Conservation (phyloP, 176 grass and related monocot species). For the Poa annua region DNA sequence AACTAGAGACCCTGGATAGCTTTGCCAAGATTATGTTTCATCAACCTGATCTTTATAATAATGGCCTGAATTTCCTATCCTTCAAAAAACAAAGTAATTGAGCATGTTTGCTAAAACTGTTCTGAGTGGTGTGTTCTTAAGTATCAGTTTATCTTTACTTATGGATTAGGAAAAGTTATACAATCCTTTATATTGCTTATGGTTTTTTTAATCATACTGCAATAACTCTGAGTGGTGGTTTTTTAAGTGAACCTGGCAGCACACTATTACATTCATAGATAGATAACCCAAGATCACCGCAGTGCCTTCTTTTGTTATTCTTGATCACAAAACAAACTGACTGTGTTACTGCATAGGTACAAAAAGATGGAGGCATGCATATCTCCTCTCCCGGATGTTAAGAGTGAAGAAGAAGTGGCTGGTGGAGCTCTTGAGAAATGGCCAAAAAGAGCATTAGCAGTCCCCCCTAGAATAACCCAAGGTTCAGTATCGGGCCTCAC, state of each 20-base stretch:
- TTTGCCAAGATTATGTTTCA: background rate
- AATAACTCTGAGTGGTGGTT: background rate
- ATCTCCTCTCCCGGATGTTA: constrained; percentile 71
- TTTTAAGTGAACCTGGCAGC: background rate
- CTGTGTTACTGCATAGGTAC: constrained; percentile 44
- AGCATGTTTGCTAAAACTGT: background rate
- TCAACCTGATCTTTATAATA: background rate
- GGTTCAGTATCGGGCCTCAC: constrained; percentile 61
- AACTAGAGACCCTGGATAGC: background rate
- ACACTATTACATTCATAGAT: background rate
- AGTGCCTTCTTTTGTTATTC: background rate
- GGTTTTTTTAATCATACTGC: background rate
- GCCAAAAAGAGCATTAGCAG: constrained; percentile 64
- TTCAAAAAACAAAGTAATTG: background rate
- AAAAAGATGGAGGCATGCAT: constrained; percentile 87
- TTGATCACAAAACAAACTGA: constrained; percentile 11
- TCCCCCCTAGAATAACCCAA: constrained; percentile 61
- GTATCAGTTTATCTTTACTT: background rate
- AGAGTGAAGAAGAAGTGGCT: constrained; percentile 51
- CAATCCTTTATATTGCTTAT: background rate
- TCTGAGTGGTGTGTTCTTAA: background rate
- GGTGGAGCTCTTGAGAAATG: constrained; percentile 74
- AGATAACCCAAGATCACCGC: background rate
- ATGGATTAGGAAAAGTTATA: background rate
- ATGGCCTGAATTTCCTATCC: background rate